These are phyloP conservation scores for Ganoderma resinaceum DNA, from an alignment of 1,284 basidiomycete species.

Conservation along the genomic window DNA sequence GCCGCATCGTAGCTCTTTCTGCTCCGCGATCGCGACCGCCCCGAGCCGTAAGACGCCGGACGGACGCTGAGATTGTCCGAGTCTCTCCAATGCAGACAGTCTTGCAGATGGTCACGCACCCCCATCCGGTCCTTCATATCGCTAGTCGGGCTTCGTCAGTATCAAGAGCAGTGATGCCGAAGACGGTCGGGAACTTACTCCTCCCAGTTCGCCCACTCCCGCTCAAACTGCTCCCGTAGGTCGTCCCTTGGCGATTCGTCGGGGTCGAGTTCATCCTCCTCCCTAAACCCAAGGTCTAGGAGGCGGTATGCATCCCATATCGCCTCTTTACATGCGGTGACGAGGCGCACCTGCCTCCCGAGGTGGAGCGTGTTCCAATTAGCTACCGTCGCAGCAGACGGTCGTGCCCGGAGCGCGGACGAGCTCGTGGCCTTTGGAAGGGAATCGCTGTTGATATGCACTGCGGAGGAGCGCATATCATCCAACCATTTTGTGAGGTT, in stretches of 20 bases:
- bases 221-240: slow-evolving; percentile 67
- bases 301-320: slow-evolving; percentile 68
- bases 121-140: slow-evolving; percentile 79
- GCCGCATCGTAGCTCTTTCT: slow-evolving; percentile 20
- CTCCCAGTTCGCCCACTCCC: slow-evolving; percentile 73
- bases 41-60: slow-evolving; percentile 53
- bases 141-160: slow-evolving; percentile 43
- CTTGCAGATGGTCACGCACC: slow-evolving; percentile 56
- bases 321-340: slow-evolving; percentile 70
- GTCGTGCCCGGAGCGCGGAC: slow-evolving; percentile 18
- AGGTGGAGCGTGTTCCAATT: slow-evolving; percentile 68
- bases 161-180: slow-evolving; percentile 1
- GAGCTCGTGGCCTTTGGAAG: slow-evolving; percentile 14
- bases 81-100: slow-evolving; percentile 59
- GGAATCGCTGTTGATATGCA: slow-evolving; percentile 17
- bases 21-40: slow-evolving; percentile 50
- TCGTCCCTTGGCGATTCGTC: slow-evolving; percentile 38
- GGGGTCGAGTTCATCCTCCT: slow-evolving; percentile 5
- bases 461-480: slow-evolving; percentile 24
- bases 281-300: slow-evolving; percentile 43
- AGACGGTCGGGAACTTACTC: slow-evolving; percentile 50
- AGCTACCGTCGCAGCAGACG: slow-evolving; percentile 37
- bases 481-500: slow-evolving; percentile 23
- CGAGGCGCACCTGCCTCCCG: slow-evolving; percentile 58
- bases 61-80: slow-evolving; percentile 49